Conservation (phyloP, 176 grass and related monocot species). For the Rhipidocladum racemiflorum region DNA sequence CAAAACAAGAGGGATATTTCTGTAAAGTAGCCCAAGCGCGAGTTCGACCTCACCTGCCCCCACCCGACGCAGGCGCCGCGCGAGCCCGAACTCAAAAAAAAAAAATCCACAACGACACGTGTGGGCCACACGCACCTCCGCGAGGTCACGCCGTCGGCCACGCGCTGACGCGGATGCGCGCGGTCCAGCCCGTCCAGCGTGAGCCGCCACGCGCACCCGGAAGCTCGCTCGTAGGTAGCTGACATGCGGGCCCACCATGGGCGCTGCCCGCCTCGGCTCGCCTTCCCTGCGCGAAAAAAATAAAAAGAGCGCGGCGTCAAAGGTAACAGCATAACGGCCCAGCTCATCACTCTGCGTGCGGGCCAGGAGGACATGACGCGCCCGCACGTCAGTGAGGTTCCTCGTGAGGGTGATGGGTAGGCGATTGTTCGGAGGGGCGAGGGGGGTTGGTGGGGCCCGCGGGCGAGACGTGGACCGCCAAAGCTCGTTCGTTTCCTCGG, state of each 20-base stretch:
- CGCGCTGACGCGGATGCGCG: neutral
- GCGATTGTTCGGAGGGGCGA: neutral
- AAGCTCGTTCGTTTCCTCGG: too few relatives aligned
- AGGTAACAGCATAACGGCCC: fast-evolving
- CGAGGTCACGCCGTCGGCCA: neutral
- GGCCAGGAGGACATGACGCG: neutral
- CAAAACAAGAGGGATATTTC: too few relatives aligned
- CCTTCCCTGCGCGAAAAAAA: neutral
- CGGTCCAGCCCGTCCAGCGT: neutral
- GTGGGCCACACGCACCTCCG: neutral
- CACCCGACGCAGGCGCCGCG: neutral
- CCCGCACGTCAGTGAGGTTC: neutral
- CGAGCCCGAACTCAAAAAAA: too few relatives aligned
- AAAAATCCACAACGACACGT: too few relatives aligned
- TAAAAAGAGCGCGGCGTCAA: too few relatives aligned
- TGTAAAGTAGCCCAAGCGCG: neutral
- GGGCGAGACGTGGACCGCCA: too few relatives aligned
- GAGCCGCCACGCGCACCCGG: neutral
- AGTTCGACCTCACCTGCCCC: neutral
- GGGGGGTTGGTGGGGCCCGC: too few relatives aligned
- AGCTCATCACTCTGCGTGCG: neutral
- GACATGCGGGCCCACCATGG: neutral
- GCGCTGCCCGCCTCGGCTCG: too few relatives aligned
- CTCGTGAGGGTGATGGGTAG: fast-evolving
- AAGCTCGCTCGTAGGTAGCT: neutral